phyloP scores from a whole-genome alignment of 495 filamentous ascomycete species.

The Trichoderma virens region DNA sequence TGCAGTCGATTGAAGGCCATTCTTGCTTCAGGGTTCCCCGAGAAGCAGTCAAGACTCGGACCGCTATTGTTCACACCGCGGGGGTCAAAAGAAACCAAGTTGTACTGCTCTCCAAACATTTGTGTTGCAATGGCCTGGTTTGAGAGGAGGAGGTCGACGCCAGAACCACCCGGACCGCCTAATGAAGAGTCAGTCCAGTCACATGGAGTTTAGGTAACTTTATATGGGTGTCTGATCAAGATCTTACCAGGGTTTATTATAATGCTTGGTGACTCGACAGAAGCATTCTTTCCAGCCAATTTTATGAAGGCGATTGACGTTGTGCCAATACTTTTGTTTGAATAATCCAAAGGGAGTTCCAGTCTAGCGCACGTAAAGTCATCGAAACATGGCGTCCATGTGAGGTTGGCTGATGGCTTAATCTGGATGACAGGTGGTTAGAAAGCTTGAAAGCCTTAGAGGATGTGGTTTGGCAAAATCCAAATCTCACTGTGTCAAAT shows the following conservation, averaged over 20 bases:
- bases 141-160: constrained; percentile 18
- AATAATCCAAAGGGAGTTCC: constrained; percentile 37
- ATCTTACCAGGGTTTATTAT: constrained; percentile 27
- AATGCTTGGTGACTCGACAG: constrained; percentile 21
- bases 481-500: constrained; percentile 18
- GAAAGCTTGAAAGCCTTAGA: constrained; percentile 19
- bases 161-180: constrained; percentile 37
- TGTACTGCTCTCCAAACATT: constrained; percentile 33
- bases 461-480: constrained; percentile 21
- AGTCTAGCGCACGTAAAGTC: constrained; percentile 36
- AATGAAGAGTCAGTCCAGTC: constrained; percentile 15
- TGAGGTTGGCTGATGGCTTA: constrained; percentile 21
- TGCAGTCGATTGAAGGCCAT: constrained; percentile 35
- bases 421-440: constrained; percentile 23
- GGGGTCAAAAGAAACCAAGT: constrained; percentile 39
- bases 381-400: constrained; percentile 29
- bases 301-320: constrained; percentile 29
- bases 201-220: constrained; percentile 18
- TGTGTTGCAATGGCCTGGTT: constrained; percentile 12
- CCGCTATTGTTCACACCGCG: constrained; percentile 35
- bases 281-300: constrained; percentile 25
- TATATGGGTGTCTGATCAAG: constrained; percentile 15
- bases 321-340: constrained; percentile 12
- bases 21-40: constrained; percentile 26
- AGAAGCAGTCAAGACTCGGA: constrained; percentile 32